Base-by-base conservation (phyloP, 2,329 filamentous ascomycete genomes). In the Apiospora marii region DNA sequence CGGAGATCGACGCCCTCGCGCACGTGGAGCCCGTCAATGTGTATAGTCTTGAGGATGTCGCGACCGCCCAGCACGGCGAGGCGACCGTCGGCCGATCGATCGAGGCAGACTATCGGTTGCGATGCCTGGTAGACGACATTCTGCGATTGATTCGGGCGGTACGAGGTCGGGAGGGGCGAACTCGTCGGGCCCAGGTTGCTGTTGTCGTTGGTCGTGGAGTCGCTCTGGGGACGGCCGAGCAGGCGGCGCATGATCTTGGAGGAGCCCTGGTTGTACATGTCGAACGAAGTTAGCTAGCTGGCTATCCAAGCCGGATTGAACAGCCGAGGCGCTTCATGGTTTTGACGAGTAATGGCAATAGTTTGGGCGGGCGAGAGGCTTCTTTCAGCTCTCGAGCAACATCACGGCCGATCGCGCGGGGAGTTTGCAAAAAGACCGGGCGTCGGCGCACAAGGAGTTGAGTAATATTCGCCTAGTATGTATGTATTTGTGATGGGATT, bases 181-280 rank as follows among this genome's bases (percentile, higher is more conserved):
- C 84, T 86, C 72, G 87, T 85, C 72, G 87, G 80, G 73, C 82
- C 83, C 61, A 83, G 80, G 19, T 68, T 68, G 53, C 84, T 82
- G 19, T 84, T 80, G 75, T 86, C 83, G 74, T 84, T 85, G 72
- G 84, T 79, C 58, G 84, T 81, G 74, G 86, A 83, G 74, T 88
- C 86, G 75, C 84, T 82, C 41, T 84, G 81, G 73, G 84, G 82
- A 77, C 89, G 89, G 79, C 89, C 88, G 44, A 91, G 86, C 34
- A 91, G 86, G 83, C 90, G 89, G 79, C 89, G 87, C 86, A 91
- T 89, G 74, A 89, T 89, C 81, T 84, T 87, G 74, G 85, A 87
- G 76, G 88, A 85, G n/a, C 44, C 44, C n/a, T 46, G 41, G 74
- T 85, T 88, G 81, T 88, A 88, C 86, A 87, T 88, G 74, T 71